Conservation (phyloP, 2,329 filamentous ascomycete species). For the Talaromyces atroroseus region DNA sequence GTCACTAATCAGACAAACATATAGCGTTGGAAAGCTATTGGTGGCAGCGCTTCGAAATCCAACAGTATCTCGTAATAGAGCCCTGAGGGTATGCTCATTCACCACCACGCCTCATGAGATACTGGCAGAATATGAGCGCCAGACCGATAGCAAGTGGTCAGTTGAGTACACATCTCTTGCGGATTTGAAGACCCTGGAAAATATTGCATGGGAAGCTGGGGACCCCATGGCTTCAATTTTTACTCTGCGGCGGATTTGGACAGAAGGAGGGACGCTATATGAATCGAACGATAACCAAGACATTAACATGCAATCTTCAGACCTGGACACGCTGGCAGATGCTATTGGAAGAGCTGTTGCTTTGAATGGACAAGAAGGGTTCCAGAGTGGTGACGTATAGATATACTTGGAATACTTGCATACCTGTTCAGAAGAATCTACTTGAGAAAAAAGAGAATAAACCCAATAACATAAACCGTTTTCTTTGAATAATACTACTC, state of each 20-base stretch:
- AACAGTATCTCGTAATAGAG: constrained; percentile 47
- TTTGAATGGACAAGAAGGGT: too few species aligned
- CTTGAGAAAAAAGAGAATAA: background rate
- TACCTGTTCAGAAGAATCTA: too few species aligned
- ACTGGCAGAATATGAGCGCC: constrained; percentile 60
- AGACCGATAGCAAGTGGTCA: constrained; percentile 44
- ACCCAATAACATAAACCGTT: background rate
- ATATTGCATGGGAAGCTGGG: constrained; percentile 47
- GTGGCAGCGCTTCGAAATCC: constrained; percentile 57
- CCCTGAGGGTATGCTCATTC: constrained; percentile 65
- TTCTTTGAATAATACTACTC: background rate
- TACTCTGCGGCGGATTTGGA: constrained; percentile 67
- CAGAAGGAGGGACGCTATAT: constrained; percentile 65
- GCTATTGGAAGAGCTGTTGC: background rate
- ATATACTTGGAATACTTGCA: too few species aligned
- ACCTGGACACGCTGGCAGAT: background rate
- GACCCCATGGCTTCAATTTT: constrained; percentile 48
- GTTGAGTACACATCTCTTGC: constrained; percentile 46
- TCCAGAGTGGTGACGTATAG: too few species aligned
- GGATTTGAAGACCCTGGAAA: constrained; percentile 48
- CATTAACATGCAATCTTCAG: background rate
- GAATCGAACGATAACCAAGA: constrained; percentile 58
- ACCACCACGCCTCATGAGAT: constrained; percentile 59
- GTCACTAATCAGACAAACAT: background rate
- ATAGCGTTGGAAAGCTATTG: constrained; percentile 60